Conservation (phyloP, 1,139 yeast species). For the Suhomyces guaymorum region DNA sequence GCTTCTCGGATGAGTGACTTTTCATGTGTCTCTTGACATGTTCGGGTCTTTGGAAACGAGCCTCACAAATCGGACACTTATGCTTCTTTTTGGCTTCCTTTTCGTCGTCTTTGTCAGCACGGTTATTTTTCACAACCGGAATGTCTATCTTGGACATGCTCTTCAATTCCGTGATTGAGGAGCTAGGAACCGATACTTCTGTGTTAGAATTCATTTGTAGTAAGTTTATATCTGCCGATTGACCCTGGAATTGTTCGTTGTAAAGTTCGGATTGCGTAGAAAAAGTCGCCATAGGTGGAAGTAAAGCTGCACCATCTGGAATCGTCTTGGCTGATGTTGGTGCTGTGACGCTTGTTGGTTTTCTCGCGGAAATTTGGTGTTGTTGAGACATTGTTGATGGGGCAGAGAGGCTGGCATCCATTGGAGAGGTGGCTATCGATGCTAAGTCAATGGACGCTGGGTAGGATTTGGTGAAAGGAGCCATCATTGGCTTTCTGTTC, state of each 20-base stretch:
- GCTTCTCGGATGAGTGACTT: slow-evolving; percentile 85
- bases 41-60: slow-evolving; percentile 83
- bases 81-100: slow-evolving; percentile 64
- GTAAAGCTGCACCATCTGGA: slow-evolving; percentile 19
- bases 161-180: slow-evolving; percentile 16
- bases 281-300: slow-evolving; percentile 46
- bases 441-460: slow-evolving; percentile 44
- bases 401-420: slow-evolving; percentile 15
- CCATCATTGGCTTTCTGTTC: slow-evolving; percentile 7
- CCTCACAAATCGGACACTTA: slow-evolving; percentile 75
- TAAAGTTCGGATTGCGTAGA: slow-evolving; percentile 14
- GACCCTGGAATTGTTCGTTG: slow-evolving; percentile 5
- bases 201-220: slow-evolving; percentile 8
- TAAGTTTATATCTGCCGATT: slow-evolving; percentile 8
- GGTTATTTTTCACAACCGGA: slow-evolving; percentile 19
- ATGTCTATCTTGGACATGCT: slow-evolving; percentile 18
- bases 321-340: slow-evolving; percentile 1
- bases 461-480: slow-evolving; percentile 35
- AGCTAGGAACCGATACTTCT: slow-evolving; percentile 15
- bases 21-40: slow-evolving; percentile 90
- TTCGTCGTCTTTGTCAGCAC: slow-evolving; percentile 27
- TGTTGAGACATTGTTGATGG: slow-evolving; percentile 13
- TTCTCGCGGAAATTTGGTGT: slow-evolving; percentile 2
- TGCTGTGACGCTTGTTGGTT: slow-evolving; percentile 4
- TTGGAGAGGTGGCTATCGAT: slow-evolving; percentile 21